Base-by-base conservation (phyloP, 306 rosid genomes). In the Pachyrhizus erosus region DNA sequence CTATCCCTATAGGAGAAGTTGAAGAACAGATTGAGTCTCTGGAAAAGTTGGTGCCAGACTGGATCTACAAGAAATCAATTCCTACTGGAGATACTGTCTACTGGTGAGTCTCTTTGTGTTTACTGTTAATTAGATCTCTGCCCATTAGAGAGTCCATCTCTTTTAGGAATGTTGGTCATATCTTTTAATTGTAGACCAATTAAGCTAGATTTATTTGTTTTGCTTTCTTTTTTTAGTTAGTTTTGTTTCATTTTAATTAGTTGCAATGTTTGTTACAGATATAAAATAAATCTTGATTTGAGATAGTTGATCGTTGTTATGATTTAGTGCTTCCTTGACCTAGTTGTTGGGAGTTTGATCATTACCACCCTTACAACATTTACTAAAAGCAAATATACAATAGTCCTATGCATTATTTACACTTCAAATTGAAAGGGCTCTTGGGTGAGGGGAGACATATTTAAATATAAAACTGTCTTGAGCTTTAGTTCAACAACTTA, bases 11-110 rank as follows among this genome's bases (percentile, higher is more conserved):
- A 90, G 94, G 90, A 57, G 94, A 89, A 83, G 96, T 84, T 85
- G 91, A 93, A 81, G 89, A 91, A 72, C 86, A 76, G 27, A 23
- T 93, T 26, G 84, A 80, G 81, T 83, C 81, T 72, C 80, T 93
- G 37, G 92, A 86, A 75, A 85, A 83, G 86, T 48, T 73, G 62
- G 89, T 84, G 67, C 94, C 96, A n/a, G 84, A 84, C 58, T 91
- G 94, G 96, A 84, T 93, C 61, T 77, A 64, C 85, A 89, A 66
- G 82, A 88, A 85, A 86, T 64, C 64, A 68, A 71, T 76, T 79
- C 40, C 88, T 34, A 54, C 83, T 48, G 92, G 92, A 77, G 90
- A 87, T 23, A 85, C 23, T 49, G 0, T 88, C 83, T 90, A 86
- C 87, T 58, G 78, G 96, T 91, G 66, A 24, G 87, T 88, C 33